phyloP scores from a whole-genome alignment of 2,329 filamentous ascomycete species.

The Alternaria incomplexa region DNA sequence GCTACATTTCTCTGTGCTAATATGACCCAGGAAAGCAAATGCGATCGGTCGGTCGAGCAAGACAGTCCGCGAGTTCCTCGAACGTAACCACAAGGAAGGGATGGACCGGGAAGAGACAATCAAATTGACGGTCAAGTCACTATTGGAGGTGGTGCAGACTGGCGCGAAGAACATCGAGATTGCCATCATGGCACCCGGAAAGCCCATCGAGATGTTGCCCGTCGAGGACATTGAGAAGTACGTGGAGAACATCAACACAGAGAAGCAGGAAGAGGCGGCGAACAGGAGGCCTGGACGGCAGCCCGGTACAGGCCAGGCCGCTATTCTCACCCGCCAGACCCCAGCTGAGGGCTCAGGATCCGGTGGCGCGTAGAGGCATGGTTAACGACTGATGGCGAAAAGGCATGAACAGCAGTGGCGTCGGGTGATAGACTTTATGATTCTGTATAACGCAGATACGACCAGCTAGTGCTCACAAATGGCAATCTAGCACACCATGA shows the following conservation, averaged over 20 bases:
- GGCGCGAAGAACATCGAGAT: slow-evolving; percentile 99
- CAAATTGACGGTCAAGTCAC: slow-evolving; percentile 95
- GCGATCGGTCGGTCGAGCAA: slow-evolving; percentile 98
- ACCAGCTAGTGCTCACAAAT: slow-evolving; percentile 33
- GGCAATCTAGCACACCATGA: slow-evolving; percentile 30
- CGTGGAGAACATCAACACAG: slow-evolving; percentile 98
- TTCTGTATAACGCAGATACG: slow-evolving; percentile 37
- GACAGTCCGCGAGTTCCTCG: slow-evolving; percentile 97
- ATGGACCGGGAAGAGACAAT: slow-evolving; percentile 98
- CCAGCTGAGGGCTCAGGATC: slow-evolving; percentile 46
- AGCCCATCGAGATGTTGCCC: slow-evolving; percentile 89
- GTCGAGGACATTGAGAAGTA: slow-evolving; percentile 96
- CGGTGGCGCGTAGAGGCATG: slow-evolving; percentile 10
- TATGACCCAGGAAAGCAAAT: slow-evolving; percentile 84
- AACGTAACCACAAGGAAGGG: slow-evolving; percentile 97
- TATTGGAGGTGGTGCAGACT: slow-evolving; percentile 97
- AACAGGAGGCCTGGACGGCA: slow-evolving; percentile 78
- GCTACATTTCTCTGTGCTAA: slow-evolving; percentile 12
- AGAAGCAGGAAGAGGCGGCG: slow-evolving; percentile 98
- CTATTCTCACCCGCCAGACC: slow-evolving; percentile 73
- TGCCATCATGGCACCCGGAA: slow-evolving; percentile 93
- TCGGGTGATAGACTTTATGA: slow-evolving; percentile 39
- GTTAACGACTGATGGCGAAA: slow-evolving; percentile 30
- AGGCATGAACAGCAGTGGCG: slow-evolving; percentile 40
- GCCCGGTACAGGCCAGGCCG: slow-evolving; percentile 71